Base-by-base conservation (phyloP, 495 filamentous ascomycete species). In the Aspergillus hancockii region DNA sequence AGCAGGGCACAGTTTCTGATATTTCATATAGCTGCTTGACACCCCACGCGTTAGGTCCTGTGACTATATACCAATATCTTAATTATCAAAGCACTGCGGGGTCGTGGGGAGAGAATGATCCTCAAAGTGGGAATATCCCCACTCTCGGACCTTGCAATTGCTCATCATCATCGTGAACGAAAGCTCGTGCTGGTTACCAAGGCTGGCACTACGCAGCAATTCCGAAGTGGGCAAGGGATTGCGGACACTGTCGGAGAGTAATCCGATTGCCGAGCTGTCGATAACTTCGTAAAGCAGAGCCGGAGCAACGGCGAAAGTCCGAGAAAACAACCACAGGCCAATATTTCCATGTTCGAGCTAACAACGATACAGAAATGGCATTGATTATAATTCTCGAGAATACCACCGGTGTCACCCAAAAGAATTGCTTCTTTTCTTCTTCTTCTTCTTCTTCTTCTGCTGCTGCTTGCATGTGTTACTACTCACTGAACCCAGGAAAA, bases 221-320 rank as follows among this genome's bases (percentile, higher is more conserved):
- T 75, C 71, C 73, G 73, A 74, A 3, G 18, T 45, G 49, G 18
- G 16, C 47, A 47, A 45, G 58, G 47, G 19, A 46, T 10, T 41
- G n/a, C 40, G 34, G 49, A 28, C 19, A 19, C 23, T 19, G 47
- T 73, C 72, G 72, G 74, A 45, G 50, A 68, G 60, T 65, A 69
- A 66, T 63, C 72, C 72, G 72, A 74, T 32, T 63, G 47, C 72
- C 72, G 68, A 41, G n/a, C 14, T 14, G 38, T 47, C 19, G 7
- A 45, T 18, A 45, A 45, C 5, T 21, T 12, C 31, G 28, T 14
- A 3, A 9, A 30, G 34, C 25, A 28, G 14, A 51, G 19, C 6
- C 22, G 25, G 40, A 52, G 13, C 49, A 54, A 60, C 74, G 74
- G 74, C 62, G 67, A 16, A 75, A 70, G 68, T 77, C 75, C 75